Evolutionary conservation across 139 green algal genomes (phyloP), one percentile per base, ranked within the genome.

Genomic region (Chlamydomonas incerta): DNA sequence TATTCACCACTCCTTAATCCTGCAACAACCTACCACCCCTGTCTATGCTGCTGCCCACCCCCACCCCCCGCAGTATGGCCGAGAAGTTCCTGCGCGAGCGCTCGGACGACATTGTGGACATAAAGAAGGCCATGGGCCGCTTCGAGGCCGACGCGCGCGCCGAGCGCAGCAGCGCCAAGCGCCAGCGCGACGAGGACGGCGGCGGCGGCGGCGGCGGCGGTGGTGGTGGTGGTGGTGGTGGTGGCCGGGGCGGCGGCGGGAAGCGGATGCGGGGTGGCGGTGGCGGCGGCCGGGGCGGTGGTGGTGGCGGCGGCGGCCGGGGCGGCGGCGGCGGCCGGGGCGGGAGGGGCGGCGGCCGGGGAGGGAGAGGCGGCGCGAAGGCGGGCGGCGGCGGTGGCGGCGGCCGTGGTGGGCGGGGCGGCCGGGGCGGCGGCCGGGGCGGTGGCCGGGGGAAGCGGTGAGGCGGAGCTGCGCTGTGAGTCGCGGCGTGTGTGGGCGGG

Each of bases 91-190:
- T 98, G 31, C 90, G 92, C 2, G 91, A 95, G 82, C 91, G 92
- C 35, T 89, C 92, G 1, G 95, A 96, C 62, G 94, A 98, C 67
- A 87, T 97, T 1, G 62, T 97, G 72, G 93, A 97, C 72, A 86
- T 97, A 15, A 71, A 82, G 17, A 90, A 88, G 83, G 92, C 90
- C 35, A 90, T 93, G n/a, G 86, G 87, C 21, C 88, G 87, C 72
- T 66, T 94, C 28, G 93, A 96, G 87, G 72, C 88, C 37, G 84
- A 87, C 66, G 88, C 85, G 37, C 83, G 93, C 17, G 81, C 94
- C 77, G 85, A 92, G 82, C 84, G 90, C 52, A 55, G 68, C 28
- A 71, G 58, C 37, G 83, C 79, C 37, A 92, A 92, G 71, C 33
- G 29, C 23, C 58, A 60, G 68, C 67, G 41, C 26, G 57, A 37